These are phyloP conservation scores for Apiospora kogelbergensis DNA, from an alignment of 2,329 filamentous ascomycete species.

Conservation along the genomic window DNA sequence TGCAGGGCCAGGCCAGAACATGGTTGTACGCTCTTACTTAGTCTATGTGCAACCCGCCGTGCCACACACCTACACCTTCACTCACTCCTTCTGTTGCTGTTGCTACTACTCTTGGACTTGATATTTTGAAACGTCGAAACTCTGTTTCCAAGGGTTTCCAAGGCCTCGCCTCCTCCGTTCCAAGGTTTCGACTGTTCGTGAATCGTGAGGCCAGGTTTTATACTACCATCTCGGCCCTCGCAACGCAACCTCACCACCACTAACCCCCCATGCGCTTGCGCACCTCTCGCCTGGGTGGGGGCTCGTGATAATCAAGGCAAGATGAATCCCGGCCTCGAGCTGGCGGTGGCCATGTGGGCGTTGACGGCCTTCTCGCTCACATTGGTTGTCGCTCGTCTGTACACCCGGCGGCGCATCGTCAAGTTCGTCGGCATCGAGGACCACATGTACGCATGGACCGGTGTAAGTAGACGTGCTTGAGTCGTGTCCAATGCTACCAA, in stretches of 20 bases:
- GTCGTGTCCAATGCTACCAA: background rate
- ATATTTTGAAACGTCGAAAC: background rate
- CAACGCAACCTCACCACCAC: background rate
- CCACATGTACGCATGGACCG: conserved; percentile 35
- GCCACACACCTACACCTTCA: background rate
- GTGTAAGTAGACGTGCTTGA: conserved; percentile 18
- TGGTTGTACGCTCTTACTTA: conserved; percentile 2
- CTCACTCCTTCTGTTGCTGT: background rate
- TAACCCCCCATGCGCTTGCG: background rate
- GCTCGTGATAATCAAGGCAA: conserved; percentile 10
- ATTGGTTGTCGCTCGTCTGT: conserved; percentile 25
- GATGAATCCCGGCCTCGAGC: conserved; percentile 31
- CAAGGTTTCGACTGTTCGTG: background rate
- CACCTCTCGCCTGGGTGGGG: background rate
- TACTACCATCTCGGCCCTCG: background rate
- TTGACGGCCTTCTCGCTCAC: conserved; percentile 31
- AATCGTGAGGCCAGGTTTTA: background rate
- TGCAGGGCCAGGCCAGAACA: background rate
- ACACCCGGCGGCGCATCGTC: conserved; percentile 32
- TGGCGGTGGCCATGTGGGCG: conserved; percentile 34
- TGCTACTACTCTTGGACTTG: background rate
- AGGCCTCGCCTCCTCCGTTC: background rate
- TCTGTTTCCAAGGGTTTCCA: background rate
- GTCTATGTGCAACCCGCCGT: background rate
- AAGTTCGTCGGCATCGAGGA: conserved; percentile 37